These are phyloP conservation scores for Mrakiaceae sp. DNA, from an alignment of 1,284 basidiomycete genomes.

Conservation along the genomic window DNA sequence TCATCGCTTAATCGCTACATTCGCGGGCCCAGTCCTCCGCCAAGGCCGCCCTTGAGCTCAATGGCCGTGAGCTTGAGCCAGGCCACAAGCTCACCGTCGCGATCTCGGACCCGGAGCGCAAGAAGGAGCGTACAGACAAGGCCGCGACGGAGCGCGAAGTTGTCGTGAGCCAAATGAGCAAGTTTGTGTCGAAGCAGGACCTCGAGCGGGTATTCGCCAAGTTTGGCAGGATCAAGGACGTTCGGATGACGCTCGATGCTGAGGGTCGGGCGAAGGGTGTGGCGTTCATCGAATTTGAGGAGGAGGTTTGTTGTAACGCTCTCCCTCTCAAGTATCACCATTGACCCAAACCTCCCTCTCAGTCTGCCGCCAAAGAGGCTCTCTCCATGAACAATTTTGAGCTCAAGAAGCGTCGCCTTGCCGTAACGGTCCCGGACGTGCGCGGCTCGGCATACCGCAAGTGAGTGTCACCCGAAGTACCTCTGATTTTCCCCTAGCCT, in stretches of 20 bases:
- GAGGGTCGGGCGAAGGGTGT: slow-evolving; percentile 68
- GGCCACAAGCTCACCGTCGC: slow-evolving; percentile 61
- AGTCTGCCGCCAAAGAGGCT: slow-evolving; percentile 44
- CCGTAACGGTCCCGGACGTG: slow-evolving; percentile 66
- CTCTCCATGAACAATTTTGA: slow-evolving; percentile 72
- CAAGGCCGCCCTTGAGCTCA: slow-evolving; percentile 60
- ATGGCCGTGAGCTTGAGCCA: slow-evolving; percentile 60
- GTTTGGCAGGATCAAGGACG: slow-evolving; percentile 25
- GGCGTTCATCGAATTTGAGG: slow-evolving; percentile 84
- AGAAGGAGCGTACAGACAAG: slow-evolving; percentile 76
- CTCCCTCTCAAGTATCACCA: background rate
- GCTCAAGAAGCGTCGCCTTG: slow-evolving; percentile 69
- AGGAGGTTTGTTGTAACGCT: slow-evolving; percentile 45
- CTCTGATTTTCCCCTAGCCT: background rate
- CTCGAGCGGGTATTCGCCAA: slow-evolving; percentile 54
- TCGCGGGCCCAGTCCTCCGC: slow-evolving; percentile 50
- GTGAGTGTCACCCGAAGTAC: slow-evolving; percentile 31
- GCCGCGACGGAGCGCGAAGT: slow-evolving; percentile 70
- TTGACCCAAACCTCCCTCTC: background rate
- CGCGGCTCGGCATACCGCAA: slow-evolving; percentile 40
- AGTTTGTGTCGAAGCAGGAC: slow-evolving; percentile 59
- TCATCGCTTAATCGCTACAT: background rate
- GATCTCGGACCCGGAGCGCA: slow-evolving; percentile 81
- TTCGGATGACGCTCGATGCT: slow-evolving; percentile 52
- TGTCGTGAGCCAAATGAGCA: slow-evolving; percentile 72